Evolutionary conservation across 495 filamentous ascomycete species (phyloP), one percentile per base, ranked within the genome.

Genomic region (Aspergillus leporis): DNA sequence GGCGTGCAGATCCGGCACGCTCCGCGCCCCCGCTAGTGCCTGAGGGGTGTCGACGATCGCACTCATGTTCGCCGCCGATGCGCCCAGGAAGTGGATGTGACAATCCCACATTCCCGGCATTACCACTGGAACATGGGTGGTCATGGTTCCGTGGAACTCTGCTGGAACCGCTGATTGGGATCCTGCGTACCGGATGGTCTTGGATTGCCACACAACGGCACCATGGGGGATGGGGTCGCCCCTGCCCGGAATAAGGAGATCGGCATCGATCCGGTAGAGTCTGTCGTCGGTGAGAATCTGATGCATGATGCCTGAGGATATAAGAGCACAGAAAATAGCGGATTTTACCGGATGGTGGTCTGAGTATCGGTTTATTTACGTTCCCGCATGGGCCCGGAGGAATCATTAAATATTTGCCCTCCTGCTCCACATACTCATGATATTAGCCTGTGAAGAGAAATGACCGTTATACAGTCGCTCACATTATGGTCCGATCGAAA

Each of bases 101-200:
- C 70, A 74, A 55, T 84, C 81, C 81, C 81, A 84, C 8, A 84
- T 66, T 2, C 81, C 81, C 8, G 81, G 81, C 77, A 83, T 80
- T 22, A 80, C 63, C 32, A 75, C 71, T 0, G 76, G 73, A 4
- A 80, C 70, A 9, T 63, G 51, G 2, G 50, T 41, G 59, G 61
- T 66, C 5, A 53, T 51, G 38, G 43, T 40, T 12, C 50, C 32
- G 5, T 62, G 41, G 63, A 76, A 81, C 31, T 72, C 60, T 6
- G 53, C 18, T 0, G 80, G 78, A 2, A 80, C 25, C 22, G 60
- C 55, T 16, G 56, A 48, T 46, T 68, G 56, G 5, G 67, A 4
- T 23, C 78, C 78, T n/a, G 76, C 73, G 69, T 74, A 80, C 23
- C 56, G 72, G 25, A 82, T 81, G 40, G 70, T 67, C 16, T 67